Evolutionary conservation across 352 stramenopile genomes (phyloP).

Genomic region (Pythium brachiatum): DNA sequence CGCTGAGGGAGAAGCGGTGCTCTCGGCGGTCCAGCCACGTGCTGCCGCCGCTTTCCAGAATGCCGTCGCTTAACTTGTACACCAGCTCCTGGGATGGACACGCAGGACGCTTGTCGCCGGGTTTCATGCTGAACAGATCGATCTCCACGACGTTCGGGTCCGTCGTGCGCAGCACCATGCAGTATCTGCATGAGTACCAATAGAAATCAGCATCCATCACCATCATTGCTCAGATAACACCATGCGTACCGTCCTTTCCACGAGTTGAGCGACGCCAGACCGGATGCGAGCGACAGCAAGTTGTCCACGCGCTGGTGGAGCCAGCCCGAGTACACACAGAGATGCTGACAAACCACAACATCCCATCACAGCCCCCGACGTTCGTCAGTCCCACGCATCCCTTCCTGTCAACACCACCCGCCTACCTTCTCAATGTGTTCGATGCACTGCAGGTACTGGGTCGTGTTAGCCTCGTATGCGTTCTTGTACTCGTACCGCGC

Average conservation of each 20-base stretch:
- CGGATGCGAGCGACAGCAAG: conserved; percentile 70
- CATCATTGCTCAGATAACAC: too few relatives aligned
- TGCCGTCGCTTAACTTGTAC: conserved; percentile 54
- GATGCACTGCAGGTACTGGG: conserved; percentile 63
- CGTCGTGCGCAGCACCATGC: conserved; percentile 62
- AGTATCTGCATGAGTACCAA: conserved; percentile 49
- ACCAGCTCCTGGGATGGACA: conserved; percentile 64
- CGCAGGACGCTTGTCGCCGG: conserved; percentile 63
- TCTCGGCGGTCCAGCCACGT: conserved; percentile 75
- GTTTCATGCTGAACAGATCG: conserved; percentile 76
- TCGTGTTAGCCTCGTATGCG: conserved; percentile 31
- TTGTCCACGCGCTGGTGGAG: conserved; percentile 82
- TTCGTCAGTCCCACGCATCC: not conserved
- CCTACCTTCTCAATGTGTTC: conserved; percentile 79
- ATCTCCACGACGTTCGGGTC: conserved; percentile 67
- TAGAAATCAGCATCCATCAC: not conserved
- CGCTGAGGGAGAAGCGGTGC: conserved; percentile 61
- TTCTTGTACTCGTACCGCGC: conserved; percentile 54
- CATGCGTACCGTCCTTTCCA: conserved; percentile 84
- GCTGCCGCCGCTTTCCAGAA: conserved; percentile 48
- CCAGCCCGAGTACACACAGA: conserved; percentile 81
- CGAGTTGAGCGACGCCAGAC: conserved; percentile 68
- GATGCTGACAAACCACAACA: conserved; percentile 40
- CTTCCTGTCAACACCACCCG: not conserved
- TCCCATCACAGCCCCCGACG: not conserved